A percentile compares a stretch with the other conserved stretches of the same genome.
phyloP scores from a whole-genome alignment of 208 protist genomes.

The Acanthamoeba royreba region DNA sequence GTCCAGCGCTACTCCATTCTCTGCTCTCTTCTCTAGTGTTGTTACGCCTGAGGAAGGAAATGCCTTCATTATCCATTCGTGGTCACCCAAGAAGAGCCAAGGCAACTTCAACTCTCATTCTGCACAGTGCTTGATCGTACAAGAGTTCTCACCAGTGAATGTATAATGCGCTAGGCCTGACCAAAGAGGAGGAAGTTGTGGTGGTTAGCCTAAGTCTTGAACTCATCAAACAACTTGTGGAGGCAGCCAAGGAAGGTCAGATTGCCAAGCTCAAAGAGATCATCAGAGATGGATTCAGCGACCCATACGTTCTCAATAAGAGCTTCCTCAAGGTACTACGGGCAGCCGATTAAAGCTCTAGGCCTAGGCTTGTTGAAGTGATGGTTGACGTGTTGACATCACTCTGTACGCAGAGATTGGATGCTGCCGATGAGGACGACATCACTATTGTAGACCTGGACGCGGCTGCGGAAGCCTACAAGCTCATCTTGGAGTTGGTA shows the following conservation, averaged over 20 bases:
- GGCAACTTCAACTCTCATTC: not conserved
- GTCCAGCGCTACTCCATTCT: not conserved
- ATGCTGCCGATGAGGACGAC: not conserved
- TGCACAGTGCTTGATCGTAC: not conserved
- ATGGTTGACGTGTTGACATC: not conserved
- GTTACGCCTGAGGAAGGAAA: slow-evolving; percentile 3
- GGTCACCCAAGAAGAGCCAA: not conserved
- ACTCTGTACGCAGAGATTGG: not conserved
- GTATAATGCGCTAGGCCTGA: not conserved
- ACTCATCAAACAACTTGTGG: not conserved
- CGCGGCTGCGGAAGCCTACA: not conserved
- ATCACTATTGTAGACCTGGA: not conserved
- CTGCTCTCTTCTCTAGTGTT: not conserved
- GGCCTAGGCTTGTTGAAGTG: not conserved
- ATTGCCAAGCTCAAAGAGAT: slow-evolving; percentile 22
- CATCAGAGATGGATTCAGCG: not conserved
- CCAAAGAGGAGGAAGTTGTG: not conserved
- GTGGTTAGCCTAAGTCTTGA: not conserved
- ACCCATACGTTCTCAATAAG: slow-evolving; percentile 32
- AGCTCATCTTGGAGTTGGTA: not conserved
- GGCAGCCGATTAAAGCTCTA: too few species aligned
- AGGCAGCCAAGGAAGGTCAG: not conserved
- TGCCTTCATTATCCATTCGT: slow-evolving; percentile 4
- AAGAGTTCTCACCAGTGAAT: not conserved
- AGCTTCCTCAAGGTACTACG: slow-evolving; percentile 16